Base-by-base conservation (phyloP, 2,329 filamentous ascomycete species). In the Leptodontidium sp. region DNA sequence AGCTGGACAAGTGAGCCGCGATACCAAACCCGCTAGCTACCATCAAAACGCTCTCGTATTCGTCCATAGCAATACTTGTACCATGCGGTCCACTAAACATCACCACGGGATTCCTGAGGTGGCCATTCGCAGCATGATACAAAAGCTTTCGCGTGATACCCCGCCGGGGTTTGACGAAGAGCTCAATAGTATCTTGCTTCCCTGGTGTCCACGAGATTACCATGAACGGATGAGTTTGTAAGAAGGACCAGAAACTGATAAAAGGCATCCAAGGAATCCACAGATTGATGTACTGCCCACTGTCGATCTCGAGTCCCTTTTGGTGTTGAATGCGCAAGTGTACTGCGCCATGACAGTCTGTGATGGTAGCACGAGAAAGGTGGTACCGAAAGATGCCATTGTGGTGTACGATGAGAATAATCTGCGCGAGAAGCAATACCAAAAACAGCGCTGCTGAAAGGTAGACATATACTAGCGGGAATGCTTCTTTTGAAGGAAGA, bases 11-110 rank as follows among this genome's bases (percentile, higher is more conserved):
- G n/a, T n/a, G n/a, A n/a, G n/a, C n/a, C n/a, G n/a, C n/a, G n/a
- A n/a, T n/a, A n/a, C n/a, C n/a, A n/a, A n/a, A n/a, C n/a, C n/a
- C n/a, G n/a, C n/a, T n/a, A n/a, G n/a, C n/a, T n/a, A n/a, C n/a
- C n/a, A n/a, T n/a, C n/a, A n/a, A n/a, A n/a, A n/a, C n/a, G n/a
- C n/a, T n/a, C n/a, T n/a, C n/a, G n/a, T n/a, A n/a, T n/a, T n/a
- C n/a, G n/a, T n/a, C n/a, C n/a, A n/a, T n/a, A n/a, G n/a, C n/a
- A 47, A 61, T 49, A 47, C 26, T 57, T 21, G 9, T 57, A 38
- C 15, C 15, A 38, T 57, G 29, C 29, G 53, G 53, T 38, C 32
- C 15, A 38, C 15, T 57, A n/a, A 57, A 57, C 9, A 57, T 38
- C 15, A 57, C 32, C 29, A 57, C 5, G 5, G 15, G 53, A 35